Percentiles rank a stretch among this genome's conserved stretches.
phyloP scores from a whole-genome alignment of 768 basidiomycete genomes.

The Mycena sanguinolenta region DNA sequence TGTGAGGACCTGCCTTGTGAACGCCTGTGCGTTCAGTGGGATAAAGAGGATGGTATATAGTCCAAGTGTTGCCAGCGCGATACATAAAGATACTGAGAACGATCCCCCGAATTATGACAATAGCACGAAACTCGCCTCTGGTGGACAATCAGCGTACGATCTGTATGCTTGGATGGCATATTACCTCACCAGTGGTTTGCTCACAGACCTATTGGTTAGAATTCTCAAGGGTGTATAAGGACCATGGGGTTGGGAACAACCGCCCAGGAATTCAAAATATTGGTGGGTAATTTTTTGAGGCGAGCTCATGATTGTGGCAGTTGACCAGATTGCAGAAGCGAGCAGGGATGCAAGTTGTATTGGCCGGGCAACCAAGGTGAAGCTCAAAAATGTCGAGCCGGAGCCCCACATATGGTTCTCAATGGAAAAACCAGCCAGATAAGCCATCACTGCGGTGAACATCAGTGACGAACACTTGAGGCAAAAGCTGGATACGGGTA shows the following conservation, averaged over 20 bases:
- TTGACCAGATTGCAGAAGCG: background rate
- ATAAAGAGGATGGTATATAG: conserved; percentile 1
- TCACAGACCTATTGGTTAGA: conserved; percentile 1
- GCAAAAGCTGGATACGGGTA: no score
- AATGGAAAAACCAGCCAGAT: no score
- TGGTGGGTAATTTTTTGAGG: background rate
- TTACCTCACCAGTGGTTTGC: conserved; percentile 10
- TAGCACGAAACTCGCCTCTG: conserved; percentile 5
- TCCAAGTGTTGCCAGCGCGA: background rate
- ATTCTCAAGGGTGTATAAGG: background rate
- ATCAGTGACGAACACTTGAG: no score
- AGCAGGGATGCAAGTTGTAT: background rate
- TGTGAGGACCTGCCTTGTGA: background rate
- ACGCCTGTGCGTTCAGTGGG: conserved; percentile 1
- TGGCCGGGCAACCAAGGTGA: background rate
- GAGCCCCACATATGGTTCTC: no score
- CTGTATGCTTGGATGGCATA: no score
- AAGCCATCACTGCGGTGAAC: no score
- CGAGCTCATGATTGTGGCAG: background rate
- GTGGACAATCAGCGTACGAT: no score
- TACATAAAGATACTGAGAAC: background rate
- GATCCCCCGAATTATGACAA: conserved; percentile 1
- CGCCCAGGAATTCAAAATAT: background rate
- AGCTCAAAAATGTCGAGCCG: no score
- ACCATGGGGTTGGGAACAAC: background rate